Evolutionary conservation across 108 stramenopile species (phyloP).

Genomic region (Cylindrotheca fusiformis): DNA sequence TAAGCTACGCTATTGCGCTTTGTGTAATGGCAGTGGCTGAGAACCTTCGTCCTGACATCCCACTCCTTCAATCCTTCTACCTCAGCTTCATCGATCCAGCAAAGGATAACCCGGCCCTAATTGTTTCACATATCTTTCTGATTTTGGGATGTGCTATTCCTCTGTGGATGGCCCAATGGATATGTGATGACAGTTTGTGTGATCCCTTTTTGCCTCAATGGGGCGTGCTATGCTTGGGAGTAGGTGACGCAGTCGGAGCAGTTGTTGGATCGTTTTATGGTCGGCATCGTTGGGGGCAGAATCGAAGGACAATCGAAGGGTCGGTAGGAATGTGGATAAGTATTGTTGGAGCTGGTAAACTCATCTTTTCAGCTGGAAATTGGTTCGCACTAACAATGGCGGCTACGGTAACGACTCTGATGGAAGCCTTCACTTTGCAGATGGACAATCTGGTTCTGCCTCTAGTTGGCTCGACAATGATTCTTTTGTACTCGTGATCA

Average conservation of each 20-base stretch:
- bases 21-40: slow-evolving; percentile 63
- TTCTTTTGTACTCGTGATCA: too few relatives aligned
- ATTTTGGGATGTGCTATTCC: slow-evolving; percentile 80
- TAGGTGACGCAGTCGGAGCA: slow-evolving; percentile 81
- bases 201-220: slow-evolving; percentile 31
- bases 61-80: slow-evolving; percentile 33
- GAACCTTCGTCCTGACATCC: slow-evolving; percentile 36
- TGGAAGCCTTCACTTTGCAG: slow-evolving; percentile 78
- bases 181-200: background rate
- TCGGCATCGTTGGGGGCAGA: slow-evolving; percentile 43
- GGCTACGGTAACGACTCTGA: slow-evolving; percentile 43
- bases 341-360: slow-evolving; percentile 33
- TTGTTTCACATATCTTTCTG: slow-evolving; percentile 68
- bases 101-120: slow-evolving; percentile 49
- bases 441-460: slow-evolving; percentile 85
- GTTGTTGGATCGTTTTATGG: slow-evolving; percentile 47
- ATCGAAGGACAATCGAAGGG: slow-evolving; percentile 70
- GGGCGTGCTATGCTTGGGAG: slow-evolving; percentile 68
- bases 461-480: slow-evolving; percentile 36
- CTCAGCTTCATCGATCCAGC: slow-evolving; percentile 31
- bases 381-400: slow-evolving; percentile 21
- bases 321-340: slow-evolving; percentile 73
- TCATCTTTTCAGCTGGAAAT: background rate
- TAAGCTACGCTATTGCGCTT: slow-evolving; percentile 74
- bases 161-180: slow-evolving; percentile 50